Base-by-base conservation (phyloP, 139 green algal genomes). In the Chlorella sp. region DNA sequence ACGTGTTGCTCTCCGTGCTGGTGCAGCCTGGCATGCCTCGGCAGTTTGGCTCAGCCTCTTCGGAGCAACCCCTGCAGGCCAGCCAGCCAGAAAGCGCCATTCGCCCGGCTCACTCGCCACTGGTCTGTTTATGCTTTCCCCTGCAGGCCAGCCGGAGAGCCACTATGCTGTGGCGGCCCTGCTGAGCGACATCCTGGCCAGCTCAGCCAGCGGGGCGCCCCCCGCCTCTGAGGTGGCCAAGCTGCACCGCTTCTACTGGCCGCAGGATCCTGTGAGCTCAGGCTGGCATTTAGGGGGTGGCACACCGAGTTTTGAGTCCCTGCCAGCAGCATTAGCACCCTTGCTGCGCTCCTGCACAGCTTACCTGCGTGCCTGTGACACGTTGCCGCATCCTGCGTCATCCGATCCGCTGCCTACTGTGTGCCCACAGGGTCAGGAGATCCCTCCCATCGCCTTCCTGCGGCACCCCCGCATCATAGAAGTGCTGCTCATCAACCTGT, bases 391-490 rank as follows among this genome's bases (percentile, higher is more conserved):
- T 51, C n/a, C n/a, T n/a, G n/a, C n/a, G n/a, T n/a, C n/a, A n/a
- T n/a, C n/a, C n/a, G n/a, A n/a, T n/a, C n/a, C n/a, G n/a, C n/a
- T n/a, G n/a, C n/a, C n/a, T 51, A 51, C 9, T 51, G 6, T 9
- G 7, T 9, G 44, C 44, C n/a, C 28, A 39, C 76, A 82, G 76
- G 60, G 36, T 36, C 60, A 82, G 76, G 34, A 72, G 60, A 63
- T 63, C 28, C 86, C 72, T 38, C 86, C 84, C 32, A 28, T 88
- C n/a, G n/a, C 70, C 12, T 30, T 87, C 20, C 70, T 93, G n/a
- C 76, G 82, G n/a, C 89, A 93, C 65, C 88, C 81, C 0, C 78
- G 82, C 38, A 74, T 93, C 26, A 80, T 93, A 26, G 56, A 88
- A 32, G 68, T 85, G 34, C 75, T 94, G 76, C 38, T 91, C 21